A percentile compares a stretch with the other conserved stretches of the same genome.
Evolutionary conservation across 345 rosid species (phyloP).

Genomic region (Gynandropsis gynandra): DNA sequence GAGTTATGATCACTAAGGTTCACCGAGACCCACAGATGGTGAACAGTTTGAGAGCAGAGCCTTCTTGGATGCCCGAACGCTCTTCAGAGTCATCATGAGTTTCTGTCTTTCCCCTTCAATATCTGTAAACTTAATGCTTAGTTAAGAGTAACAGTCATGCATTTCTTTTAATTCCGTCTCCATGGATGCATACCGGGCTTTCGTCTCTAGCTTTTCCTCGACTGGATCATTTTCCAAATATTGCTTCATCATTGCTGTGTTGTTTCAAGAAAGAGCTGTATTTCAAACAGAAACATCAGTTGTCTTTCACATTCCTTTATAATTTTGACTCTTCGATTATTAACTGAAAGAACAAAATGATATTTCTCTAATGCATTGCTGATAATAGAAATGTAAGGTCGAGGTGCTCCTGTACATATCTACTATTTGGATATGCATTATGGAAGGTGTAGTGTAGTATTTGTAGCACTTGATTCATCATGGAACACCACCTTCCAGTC

Average conservation of each 20-base stretch:
- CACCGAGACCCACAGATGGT: conserved; percentile 46
- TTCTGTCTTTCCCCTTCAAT: conserved; percentile 98
- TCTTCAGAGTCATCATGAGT: conserved; percentile 93
- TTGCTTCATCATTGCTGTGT: conserved; percentile 75
- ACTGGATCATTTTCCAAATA: conserved; percentile 40
- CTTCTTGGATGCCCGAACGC: conserved; percentile 62
- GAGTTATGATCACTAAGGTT: conserved; percentile 36
- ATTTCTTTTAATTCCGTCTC: conserved; percentile 86
- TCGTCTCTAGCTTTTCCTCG: conserved; percentile 22
- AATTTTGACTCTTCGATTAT: conserved; percentile 6
- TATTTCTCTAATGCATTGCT: neutral
- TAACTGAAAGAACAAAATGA: no score
- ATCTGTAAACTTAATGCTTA: conserved; percentile 95
- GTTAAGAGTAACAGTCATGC: conserved; percentile 88
- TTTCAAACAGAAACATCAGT: no score
- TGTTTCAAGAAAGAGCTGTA: no score
- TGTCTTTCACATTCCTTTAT: no score
- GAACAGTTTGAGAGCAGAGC: conserved; percentile 33
- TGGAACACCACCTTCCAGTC: no score
- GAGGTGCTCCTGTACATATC: conserved; percentile 9
- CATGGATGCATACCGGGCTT: conserved; percentile 54
- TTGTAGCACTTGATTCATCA: no score
- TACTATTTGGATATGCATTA: no score
- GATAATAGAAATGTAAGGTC: neutral
- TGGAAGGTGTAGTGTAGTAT: no score